phyloP scores from a whole-genome alignment of 169 alveolate species.

The Eimeria maxima region DNA sequence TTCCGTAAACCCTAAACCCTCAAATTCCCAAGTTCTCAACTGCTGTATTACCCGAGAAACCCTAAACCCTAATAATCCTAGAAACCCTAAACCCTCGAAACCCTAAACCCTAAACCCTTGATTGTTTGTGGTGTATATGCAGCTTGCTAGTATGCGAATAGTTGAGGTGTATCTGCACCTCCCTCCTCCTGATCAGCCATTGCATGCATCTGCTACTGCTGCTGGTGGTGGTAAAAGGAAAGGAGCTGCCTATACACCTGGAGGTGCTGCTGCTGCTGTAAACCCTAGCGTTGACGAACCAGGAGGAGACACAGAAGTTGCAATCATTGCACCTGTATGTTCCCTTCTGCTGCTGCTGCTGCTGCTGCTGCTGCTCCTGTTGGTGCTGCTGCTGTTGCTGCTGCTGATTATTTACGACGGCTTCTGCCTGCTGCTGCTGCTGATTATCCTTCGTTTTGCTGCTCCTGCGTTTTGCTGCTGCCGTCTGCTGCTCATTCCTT shows the following conservation, averaged over 20 bases:
- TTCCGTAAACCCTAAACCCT: no score
- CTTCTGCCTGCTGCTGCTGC: no score
- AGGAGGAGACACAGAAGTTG: slow-evolving; percentile 77
- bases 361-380: no score
- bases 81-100: no score
- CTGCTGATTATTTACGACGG: no score
- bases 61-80: no score
- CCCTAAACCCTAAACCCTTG: not conserved
- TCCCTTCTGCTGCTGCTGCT: slow-evolving; percentile 10
- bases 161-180: slow-evolving; percentile 47
- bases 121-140: not conserved
- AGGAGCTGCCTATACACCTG: slow-evolving; percentile 11
- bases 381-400: no score
- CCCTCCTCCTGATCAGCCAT: not conserved
- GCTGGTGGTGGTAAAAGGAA: not conserved
- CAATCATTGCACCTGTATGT: slow-evolving; percentile 70
- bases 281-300: slow-evolving; percentile 68
- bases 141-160: slow-evolving; percentile 43
- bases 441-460: no score
- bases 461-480: no score
- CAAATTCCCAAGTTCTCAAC: no score
- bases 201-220: slow-evolving; percentile 13
- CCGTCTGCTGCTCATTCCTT: not conserved
- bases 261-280: slow-evolving; percentile 43
- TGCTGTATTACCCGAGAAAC: no score